Evolutionary conservation across 768 basidiomycete genomes (phyloP), one percentile per base, ranked within the genome.

Genomic region (Rhodotorula toruloides): DNA sequence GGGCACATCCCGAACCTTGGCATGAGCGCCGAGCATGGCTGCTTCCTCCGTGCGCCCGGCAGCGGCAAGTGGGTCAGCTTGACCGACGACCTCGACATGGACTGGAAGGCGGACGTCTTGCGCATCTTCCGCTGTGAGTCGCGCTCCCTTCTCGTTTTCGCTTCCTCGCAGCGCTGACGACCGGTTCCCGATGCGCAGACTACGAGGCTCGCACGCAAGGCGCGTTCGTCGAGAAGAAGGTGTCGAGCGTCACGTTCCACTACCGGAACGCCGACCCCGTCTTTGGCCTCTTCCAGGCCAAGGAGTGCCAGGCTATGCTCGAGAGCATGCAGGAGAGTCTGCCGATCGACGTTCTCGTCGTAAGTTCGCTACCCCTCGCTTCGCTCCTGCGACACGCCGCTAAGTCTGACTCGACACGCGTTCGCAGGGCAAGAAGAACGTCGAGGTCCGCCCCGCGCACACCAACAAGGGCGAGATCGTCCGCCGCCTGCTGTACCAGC

Each of bases 391-490:
- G 19, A 17, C 11, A 9, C n/a, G 21, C 44, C n/a, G 44, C 10
- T 46, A 17, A 11, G n/a, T n/a, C n/a, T n/a, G n/a, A 12, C 10
- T 31, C 42, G 52, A 68, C 37, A 21, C 13, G 21, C 8, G 44
- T 25, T 9, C 10, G n/a, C 44, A 46, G 44, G 94, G 94, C 27
- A 99, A 99, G 83, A 97, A 97, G 85, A 97, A 97, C 77, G 82
- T 99, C 49, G 94, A 99, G 80, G 93, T 97, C 29, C 85, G 94
- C 66, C 94, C 92, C 8, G 82, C 93, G 39, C 91, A 92, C 3
- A 86, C 97, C 65, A 97, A 96, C 84, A 98, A 99, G 85, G 94
- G 94, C 58, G 94, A 98, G 81, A 97, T 98, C 74, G 93, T 97
- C 75, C 93, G 93, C 81, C 83, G 91, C 52, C 86, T 98, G 65